A percentile compares a stretch with the other conserved stretches of the same genome.
These are phyloP conservation scores for Eleusine indica DNA, from an alignment of 176 grass and related monocot species.

Conservation along the genomic window DNA sequence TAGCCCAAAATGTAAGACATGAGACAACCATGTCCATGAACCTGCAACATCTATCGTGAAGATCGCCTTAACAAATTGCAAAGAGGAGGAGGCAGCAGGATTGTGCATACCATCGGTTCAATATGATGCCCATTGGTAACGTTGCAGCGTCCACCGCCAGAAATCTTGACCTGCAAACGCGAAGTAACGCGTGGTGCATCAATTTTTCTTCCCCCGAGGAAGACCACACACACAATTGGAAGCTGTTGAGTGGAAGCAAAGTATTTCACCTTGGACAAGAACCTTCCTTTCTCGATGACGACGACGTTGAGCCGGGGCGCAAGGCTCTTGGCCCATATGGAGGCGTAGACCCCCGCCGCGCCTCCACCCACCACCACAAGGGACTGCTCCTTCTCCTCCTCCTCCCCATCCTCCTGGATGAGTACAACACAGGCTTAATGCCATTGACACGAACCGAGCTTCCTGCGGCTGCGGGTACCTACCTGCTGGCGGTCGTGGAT, in stretches of 20 bases:
- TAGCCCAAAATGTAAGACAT: background rate
- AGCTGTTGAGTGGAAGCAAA: background rate
- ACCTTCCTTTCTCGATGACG: conserved; percentile 84
- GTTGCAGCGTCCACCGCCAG: conserved; percentile 92
- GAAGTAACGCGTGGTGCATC: background rate
- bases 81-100: background rate
- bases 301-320: conserved; percentile 71
- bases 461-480: conserved; percentile 34
- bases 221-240: background rate
- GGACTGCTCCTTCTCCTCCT: conserved; percentile 35
- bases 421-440: background rate
- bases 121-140: conserved; percentile 88
- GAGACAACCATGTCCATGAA: background rate
- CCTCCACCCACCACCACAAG: conserved; percentile 87
- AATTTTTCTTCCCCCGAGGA: background rate
- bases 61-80: background rate
- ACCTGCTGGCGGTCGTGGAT: conserved; percentile 11
- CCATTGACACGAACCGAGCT: background rate
- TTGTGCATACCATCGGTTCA: conserved; percentile 50
- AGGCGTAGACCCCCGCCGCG: conserved; percentile 86
- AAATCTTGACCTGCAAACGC: conserved; percentile 63
- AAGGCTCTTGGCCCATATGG: conserved; percentile 74
- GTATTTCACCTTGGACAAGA: conserved; percentile 61
- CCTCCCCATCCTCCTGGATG: background rate
- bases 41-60: background rate